These are phyloP conservation scores for Eucalyptus shirleyi DNA, from an alignment of 345 rosid genomes.

Conservation along the genomic window DNA sequence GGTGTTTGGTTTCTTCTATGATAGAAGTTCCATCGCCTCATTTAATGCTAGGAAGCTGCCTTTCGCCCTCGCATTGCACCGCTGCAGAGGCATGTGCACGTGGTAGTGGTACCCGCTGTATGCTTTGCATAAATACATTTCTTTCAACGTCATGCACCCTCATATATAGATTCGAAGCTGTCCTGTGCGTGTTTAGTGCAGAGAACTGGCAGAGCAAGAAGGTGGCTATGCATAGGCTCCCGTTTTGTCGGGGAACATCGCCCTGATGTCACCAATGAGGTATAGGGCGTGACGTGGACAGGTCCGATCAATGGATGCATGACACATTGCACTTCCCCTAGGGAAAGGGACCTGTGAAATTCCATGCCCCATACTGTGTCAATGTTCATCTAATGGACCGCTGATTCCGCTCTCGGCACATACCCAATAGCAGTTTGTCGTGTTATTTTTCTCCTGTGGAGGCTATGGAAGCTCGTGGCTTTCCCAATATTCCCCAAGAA, in stretches of 20 bases:
- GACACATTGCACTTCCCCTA: not conserved
- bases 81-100: not conserved
- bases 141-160: not conserved
- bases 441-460: not conserved
- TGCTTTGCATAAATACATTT: not conserved
- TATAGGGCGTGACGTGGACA: not conserved
- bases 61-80: not conserved
- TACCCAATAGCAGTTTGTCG: not conserved
- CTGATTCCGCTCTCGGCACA: not conserved
- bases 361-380: not conserved
- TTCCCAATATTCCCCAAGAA: not conserved
- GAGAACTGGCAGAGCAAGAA: not conserved
- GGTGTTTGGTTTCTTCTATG: not conserved
- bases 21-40: not conserved
- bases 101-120: not conserved
- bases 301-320: not conserved
- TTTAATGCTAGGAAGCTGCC: not conserved
- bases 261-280: not conserved
- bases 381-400: not conserved
- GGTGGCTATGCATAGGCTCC: not conserved
- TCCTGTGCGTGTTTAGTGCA: not conserved
- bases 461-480: not conserved
- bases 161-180: not conserved
- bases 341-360: not conserved
- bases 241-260: not conserved